Percentiles rank a stretch among this genome's conserved stretches.
These are phyloP conservation scores for Waitea zeae DNA, from an alignment of 1,284 basidiomycete genomes.

Conservation along the genomic window DNA sequence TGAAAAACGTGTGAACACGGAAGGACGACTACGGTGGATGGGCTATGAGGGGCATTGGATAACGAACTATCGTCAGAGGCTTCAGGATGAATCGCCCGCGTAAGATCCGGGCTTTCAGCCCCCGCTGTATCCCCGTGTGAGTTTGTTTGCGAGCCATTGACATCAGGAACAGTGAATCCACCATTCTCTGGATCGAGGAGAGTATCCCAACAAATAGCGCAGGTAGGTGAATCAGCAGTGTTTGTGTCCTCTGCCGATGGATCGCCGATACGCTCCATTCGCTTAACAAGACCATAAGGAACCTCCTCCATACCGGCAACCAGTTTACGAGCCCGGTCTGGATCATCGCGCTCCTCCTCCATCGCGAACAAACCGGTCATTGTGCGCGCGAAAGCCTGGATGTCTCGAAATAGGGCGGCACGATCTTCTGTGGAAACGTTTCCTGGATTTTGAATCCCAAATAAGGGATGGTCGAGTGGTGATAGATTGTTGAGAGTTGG, in stretches of 20 bases:
- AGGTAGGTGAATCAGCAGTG: constrained; percentile 28
- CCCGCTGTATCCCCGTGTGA: constrained; percentile 9
- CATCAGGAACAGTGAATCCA: constrained; percentile 15
- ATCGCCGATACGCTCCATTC: constrained; percentile 30
- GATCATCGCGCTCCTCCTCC: too few relatives aligned
- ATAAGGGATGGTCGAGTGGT: too few relatives aligned
- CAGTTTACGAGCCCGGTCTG: constrained; percentile 41
- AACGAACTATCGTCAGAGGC: constrained; percentile 11
- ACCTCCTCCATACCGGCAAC: constrained; percentile 49
- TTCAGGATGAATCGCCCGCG: constrained; percentile 8
- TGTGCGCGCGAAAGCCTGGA: too few relatives aligned
- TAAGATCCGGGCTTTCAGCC: constrained; percentile 7
- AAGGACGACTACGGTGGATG: too few relatives aligned
- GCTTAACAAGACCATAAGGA: constrained; percentile 41
- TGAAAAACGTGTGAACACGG: constrained; percentile 71
- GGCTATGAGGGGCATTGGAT: constrained; percentile 26
- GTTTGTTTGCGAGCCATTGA: too few relatives aligned
- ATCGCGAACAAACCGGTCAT: too few relatives aligned
- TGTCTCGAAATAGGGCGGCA: too few relatives aligned
- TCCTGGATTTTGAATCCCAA: too few relatives aligned
- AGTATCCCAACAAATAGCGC: constrained; percentile 62
- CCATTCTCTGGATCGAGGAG: constrained; percentile 34
- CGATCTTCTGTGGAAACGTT: too few relatives aligned
- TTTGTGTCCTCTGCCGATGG: constrained; percentile 13
- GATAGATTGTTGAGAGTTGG: too few relatives aligned